Evolutionary conservation across 2,329 filamentous ascomycete genomes (phyloP), one percentile per base, ranked within the genome.

Genomic region (Dothideomycetidae sp.): DNA sequence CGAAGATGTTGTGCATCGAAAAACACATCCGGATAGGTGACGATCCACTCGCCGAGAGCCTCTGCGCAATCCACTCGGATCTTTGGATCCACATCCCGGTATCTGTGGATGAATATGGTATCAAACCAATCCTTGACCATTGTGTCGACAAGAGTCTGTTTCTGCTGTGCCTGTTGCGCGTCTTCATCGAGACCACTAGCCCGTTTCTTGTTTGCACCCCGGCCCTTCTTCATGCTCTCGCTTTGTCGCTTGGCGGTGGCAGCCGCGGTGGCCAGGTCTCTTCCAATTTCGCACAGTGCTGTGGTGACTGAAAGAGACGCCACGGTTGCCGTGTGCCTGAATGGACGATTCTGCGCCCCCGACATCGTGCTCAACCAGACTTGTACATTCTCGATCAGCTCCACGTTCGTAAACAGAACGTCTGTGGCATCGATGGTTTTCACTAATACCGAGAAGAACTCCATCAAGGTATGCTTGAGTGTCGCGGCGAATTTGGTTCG

Each of bases 361-460:
- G 88, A 90, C 79, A 98, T 83, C 42, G 82, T 81, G 28, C 78
- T 78, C 42, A 94, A 68, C 90, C 90, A 98, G 41, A 82, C 70
- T 48, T 85, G 76, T 33, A 96, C 71, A 52, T 93, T 93, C 54
- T 94, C 85, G 51, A 93, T 75, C 35, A 98, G 66, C 18, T 78
- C 71, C 23, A 63, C 59, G 44, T 92, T 80, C 31, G 71, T 75
- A 61, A 93, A 93, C 35, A 98, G 63, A 13, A 82, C 62, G 15
- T 81, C 80, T n/a, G 81, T 81, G 48, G 84, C 76, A 51, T 92
- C 83, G 35, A 93, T 69, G 4, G 83, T 73, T 46, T 73, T 71
- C 46, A 94, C 71, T 14, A 96, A 64, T 0, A 78, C 70, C 43
- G 73, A 64, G 56, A 93, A 85, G 60, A 96, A 94, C 43, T 73